phyloP scores from a whole-genome alignment of 495 filamentous ascomycete species.

The Aspergillus baeticus region DNA sequence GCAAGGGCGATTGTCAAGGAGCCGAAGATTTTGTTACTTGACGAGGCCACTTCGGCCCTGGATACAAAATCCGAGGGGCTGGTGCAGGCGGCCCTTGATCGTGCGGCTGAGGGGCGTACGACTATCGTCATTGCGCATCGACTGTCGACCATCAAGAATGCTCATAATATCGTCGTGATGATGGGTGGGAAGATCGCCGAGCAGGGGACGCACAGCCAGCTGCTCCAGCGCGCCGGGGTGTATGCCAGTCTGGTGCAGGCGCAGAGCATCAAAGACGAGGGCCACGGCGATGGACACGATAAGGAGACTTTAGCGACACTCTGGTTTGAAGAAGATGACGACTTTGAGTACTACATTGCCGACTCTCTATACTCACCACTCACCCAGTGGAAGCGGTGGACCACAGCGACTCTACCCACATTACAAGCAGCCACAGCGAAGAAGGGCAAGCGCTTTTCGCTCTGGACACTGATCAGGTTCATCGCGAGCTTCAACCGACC shows the following conservation, averaged over 20 bases:
- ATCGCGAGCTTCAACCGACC: constrained; percentile 78
- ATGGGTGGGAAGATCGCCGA: constrained; percentile 80
- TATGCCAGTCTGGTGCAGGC: constrained; percentile 80
- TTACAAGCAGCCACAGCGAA: constrained; percentile 15
- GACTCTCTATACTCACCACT: constrained; percentile 17
- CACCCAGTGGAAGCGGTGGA: neutral
- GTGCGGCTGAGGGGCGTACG: constrained; percentile 79
- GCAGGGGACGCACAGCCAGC: constrained; percentile 75
- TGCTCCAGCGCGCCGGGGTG: constrained; percentile 57
- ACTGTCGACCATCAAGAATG: constrained; percentile 87
- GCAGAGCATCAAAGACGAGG: constrained; percentile 54
- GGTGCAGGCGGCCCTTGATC: constrained; percentile 89
- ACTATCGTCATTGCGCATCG: constrained; percentile 96
- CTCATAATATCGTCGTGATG: constrained; percentile 96
- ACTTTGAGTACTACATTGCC: constrained; percentile 4
- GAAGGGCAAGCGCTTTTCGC: constrained; percentile 52
- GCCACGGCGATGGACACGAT: neutral
- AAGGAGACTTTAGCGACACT: constrained; percentile 10
- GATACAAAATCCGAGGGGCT: constrained; percentile 93
- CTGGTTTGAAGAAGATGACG: constrained; percentile 16
- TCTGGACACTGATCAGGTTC: constrained; percentile 82
- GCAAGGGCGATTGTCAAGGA: constrained; percentile 89
- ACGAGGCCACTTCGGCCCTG: constrained; percentile 93
- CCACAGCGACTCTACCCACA: neutral
- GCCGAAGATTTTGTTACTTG: constrained; percentile 88